Conservation (phyloP, 768 basidiomycete species). For the Boletus vinaceobasis region DNA sequence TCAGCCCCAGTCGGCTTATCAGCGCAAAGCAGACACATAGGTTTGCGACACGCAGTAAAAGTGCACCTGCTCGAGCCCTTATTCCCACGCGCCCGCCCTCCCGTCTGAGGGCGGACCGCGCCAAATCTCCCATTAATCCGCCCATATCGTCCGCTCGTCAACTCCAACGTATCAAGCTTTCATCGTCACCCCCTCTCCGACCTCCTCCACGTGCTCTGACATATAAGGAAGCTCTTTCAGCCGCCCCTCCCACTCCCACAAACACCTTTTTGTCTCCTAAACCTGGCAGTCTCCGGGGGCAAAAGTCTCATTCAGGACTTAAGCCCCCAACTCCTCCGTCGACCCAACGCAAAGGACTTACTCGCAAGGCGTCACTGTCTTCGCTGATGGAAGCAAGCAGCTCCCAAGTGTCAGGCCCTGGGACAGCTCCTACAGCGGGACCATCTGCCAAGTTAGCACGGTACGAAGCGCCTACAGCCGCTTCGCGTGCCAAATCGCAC, state of each 20-base stretch:
- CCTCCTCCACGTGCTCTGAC: constrained; percentile 53
- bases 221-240: constrained; percentile 53
- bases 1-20: constrained; percentile 72
- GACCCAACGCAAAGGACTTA: constrained; percentile 51
- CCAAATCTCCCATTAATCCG: constrained; percentile 70
- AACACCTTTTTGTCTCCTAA: constrained; percentile 63
- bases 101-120: constrained; percentile 56
- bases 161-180: constrained; percentile 61
- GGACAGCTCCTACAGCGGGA: constrained; percentile 32
- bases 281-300: constrained; percentile 72
- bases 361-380: constrained; percentile 77
- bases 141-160: constrained; percentile 69
- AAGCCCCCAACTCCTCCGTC: constrained; percentile 73
- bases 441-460: constrained; percentile 43
- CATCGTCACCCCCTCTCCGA: constrained; percentile 65
- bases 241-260: constrained; percentile 47
- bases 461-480: constrained; percentile 77
- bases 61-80: constrained; percentile 49
- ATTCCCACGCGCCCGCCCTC: constrained; percentile 61
- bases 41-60: constrained; percentile 53
- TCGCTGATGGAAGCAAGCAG: constrained; percentile 63
- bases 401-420: constrained; percentile 55
- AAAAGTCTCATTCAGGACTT: constrained; percentile 81
- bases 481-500: constrained; percentile 73
- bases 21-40: constrained; percentile 45